A percentile compares a stretch with the other conserved stretches of the same genome.
These are phyloP conservation scores for Aurifilum marmelostoma DNA, from an alignment of 2,329 filamentous ascomycete species.

Conservation along the genomic window DNA sequence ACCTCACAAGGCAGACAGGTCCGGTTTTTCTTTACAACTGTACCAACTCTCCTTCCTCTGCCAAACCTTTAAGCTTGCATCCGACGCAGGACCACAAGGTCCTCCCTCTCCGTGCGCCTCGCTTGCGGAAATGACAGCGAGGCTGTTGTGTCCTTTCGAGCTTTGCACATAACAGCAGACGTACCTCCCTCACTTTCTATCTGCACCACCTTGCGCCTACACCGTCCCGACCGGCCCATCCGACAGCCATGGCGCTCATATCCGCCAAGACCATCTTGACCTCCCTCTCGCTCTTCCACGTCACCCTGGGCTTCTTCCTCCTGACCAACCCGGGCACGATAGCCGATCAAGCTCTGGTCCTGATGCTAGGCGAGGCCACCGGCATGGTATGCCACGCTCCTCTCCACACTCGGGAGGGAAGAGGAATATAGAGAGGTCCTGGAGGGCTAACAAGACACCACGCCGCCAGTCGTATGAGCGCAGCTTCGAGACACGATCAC, in stretches of 20 bases:
- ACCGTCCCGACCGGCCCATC: slow-evolving; percentile 20
- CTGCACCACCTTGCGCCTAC: background rate
- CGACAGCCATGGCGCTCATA: slow-evolving; percentile 72
- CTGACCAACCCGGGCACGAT: slow-evolving; percentile 72
- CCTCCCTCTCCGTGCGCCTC: background rate
- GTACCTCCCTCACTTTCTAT: background rate
- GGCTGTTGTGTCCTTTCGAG: background rate
- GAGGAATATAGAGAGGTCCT: background rate
- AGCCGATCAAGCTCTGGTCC: slow-evolving; percentile 79
- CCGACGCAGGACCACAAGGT: background rate
- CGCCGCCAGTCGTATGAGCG: slow-evolving; percentile 61
- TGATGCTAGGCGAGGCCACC: slow-evolving; percentile 81
- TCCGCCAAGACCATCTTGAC: slow-evolving; percentile 81
- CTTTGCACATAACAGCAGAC: background rate
- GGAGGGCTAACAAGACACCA: background rate
- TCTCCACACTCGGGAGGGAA: background rate
- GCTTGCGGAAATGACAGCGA: background rate
- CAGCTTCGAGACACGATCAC: slow-evolving; percentile 68
- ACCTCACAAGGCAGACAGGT: background rate
- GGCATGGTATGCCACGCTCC: slow-evolving; percentile 63
- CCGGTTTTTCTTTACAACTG: background rate
- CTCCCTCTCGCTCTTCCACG: slow-evolving; percentile 79
- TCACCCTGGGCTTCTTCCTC: slow-evolving; percentile 84
- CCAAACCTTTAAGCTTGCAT: background rate
- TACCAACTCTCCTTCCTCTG: background rate